Evolutionary conservation across 768 basidiomycete species (phyloP).

Genomic region (Exsudoporus frostii): DNA sequence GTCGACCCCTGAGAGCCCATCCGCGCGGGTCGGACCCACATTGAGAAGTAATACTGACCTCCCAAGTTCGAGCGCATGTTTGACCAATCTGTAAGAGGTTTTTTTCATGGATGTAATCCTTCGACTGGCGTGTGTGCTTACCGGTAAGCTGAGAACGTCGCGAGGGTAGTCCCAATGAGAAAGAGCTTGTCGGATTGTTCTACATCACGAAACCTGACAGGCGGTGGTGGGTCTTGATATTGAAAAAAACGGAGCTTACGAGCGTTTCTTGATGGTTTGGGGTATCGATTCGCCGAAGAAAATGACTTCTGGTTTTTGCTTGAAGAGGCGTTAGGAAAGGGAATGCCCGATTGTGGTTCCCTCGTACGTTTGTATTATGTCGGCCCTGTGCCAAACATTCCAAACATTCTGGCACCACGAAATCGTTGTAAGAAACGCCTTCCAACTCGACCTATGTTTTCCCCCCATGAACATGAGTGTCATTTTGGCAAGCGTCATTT

Average conservation of each 20-base stretch:
- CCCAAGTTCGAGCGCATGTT: slow-evolving; percentile 67
- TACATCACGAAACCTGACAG: slow-evolving; percentile 52
- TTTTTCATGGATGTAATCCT: neutral
- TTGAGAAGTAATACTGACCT: slow-evolving; percentile 85
- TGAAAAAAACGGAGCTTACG: slow-evolving; percentile 45
- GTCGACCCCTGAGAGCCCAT: slow-evolving; percentile 61
- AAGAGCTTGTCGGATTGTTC: slow-evolving; percentile 66
- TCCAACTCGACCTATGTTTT: slow-evolving; percentile 68
- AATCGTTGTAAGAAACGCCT: slow-evolving; percentile 72
- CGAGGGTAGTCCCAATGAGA: slow-evolving; percentile 85
- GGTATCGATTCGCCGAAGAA: slow-evolving; percentile 92
- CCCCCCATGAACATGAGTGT: neutral
- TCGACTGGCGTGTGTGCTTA: slow-evolving; percentile 21
- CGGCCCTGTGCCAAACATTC: slow-evolving; percentile 59
- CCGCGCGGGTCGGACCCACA: slow-evolving; percentile 85
- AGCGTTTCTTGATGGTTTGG: slow-evolving; percentile 57
- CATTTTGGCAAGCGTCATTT: neutral
- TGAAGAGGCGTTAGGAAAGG: slow-evolving; percentile 25
- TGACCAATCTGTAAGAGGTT: slow-evolving; percentile 56
- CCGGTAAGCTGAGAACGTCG: slow-evolving; percentile 92
- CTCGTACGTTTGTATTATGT: slow-evolving; percentile 54
- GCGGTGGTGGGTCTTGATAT: neutral
- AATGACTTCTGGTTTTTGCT: slow-evolving; percentile 78
- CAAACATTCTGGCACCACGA: slow-evolving; percentile 76
- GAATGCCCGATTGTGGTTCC: too few species aligned